phyloP scores from a whole-genome alignment of 2,329 filamentous ascomycete genomes.

The Pyrenochaeta sp. region DNA sequence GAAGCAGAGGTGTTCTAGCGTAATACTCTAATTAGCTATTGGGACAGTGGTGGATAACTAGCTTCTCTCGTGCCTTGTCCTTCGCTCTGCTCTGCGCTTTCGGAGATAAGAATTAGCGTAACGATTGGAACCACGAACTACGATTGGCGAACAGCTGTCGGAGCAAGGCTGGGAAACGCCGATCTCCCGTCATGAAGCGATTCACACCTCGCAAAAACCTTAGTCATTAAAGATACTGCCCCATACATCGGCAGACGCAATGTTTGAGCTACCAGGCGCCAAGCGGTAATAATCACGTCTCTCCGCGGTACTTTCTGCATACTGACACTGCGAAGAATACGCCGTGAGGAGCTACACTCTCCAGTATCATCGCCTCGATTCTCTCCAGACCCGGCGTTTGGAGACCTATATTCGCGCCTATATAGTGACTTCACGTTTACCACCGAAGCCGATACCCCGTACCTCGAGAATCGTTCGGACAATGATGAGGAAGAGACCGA shows the following conservation, averaged over 20 bases:
- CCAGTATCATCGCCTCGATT: constrained; percentile 43
- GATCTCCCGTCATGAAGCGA: constrained; percentile 11
- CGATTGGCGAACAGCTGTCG: background rate
- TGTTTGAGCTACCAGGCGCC: constrained; percentile 34
- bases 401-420: constrained; percentile 37
- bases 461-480: constrained; percentile 6
- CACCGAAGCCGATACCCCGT: constrained; percentile 5
- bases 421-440: constrained; percentile 37
- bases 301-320: constrained; percentile 3
- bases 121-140: background rate
- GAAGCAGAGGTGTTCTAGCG: too few species aligned
- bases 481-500: constrained; percentile 43
- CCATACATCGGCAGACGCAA: constrained; percentile 15
- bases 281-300: constrained; percentile 29
- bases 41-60: too few species aligned
- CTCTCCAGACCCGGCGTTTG: constrained; percentile 44
- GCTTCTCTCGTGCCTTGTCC: too few species aligned
- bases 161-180: background rate
- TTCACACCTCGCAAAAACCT: background rate
- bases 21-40: too few species aligned
- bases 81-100: too few species aligned
- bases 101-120: too few species aligned
- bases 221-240: background rate
- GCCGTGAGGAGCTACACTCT: constrained; percentile 47
- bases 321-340: constrained; percentile 33